Evolutionary conservation across 1,284 basidiomycete species (phyloP).

Genomic region (Apiotrichum mycotoxinovorans): DNA sequence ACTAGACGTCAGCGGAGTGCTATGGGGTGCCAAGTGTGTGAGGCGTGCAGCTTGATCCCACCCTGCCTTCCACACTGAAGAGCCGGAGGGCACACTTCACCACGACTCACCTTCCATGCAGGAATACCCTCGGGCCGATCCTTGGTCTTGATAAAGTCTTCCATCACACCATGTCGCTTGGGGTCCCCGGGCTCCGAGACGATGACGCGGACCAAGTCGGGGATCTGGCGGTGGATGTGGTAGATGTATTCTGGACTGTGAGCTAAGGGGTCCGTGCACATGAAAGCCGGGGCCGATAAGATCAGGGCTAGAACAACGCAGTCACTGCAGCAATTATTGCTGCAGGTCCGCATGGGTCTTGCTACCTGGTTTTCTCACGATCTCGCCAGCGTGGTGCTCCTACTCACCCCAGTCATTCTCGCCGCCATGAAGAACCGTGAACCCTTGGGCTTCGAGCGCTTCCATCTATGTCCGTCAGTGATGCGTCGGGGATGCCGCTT

Average conservation of each 20-base stretch:
- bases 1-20: conserved; percentile 11
- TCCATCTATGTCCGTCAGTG: neutral
- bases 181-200: conserved; percentile 10
- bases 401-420: conserved; percentile 27
- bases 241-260: conserved; percentile 20
- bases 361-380: too few relatives aligned
- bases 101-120: conserved; percentile 27
- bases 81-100: too few relatives aligned
- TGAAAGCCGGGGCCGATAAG: too few relatives aligned
- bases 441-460: conserved; percentile 22
- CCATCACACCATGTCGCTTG: conserved; percentile 1
- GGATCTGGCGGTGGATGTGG: conserved; percentile 29
- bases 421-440: conserved; percentile 24
- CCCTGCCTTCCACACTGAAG: too few relatives aligned
- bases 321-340: too few relatives aligned
- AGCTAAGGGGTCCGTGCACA: neutral
- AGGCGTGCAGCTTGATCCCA: too few relatives aligned
- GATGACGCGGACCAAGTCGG: conserved; percentile 23
- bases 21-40: too few relatives aligned
- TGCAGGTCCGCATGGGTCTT: neutral
- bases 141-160: conserved; percentile 14
- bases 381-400: too few relatives aligned
- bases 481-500: too few relatives aligned
- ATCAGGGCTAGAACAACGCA: too few relatives aligned
- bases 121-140: conserved; percentile 22